Conservation (phyloP, 2,329 filamentous ascomycete genomes). For the Dactylellina parvicollis region DNA sequence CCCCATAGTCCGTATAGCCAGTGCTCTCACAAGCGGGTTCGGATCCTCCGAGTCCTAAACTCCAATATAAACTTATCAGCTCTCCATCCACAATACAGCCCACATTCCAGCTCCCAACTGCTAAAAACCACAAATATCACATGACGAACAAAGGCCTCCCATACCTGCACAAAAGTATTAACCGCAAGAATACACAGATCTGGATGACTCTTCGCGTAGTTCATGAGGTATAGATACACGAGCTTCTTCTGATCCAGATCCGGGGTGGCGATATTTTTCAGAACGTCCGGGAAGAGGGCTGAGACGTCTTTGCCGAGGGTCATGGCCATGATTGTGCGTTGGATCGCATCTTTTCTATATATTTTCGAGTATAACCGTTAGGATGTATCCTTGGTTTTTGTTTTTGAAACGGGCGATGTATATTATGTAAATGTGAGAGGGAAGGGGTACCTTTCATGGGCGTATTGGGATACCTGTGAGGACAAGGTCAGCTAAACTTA, state of each 20-base stretch:
- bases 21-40: slow-evolving; percentile 90
- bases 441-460: slow-evolving; percentile 78
- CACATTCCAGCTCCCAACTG: not conserved
- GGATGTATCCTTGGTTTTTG: not conserved
- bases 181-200: slow-evolving; percentile 98
- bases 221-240: slow-evolving; percentile 98
- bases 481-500: slow-evolving; percentile 58
- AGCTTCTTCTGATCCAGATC: slow-evolving; percentile 99
- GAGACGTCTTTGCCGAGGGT: slow-evolving; percentile 98
- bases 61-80: slow-evolving; percentile 10
- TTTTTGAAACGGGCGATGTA: not conserved
- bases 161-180: slow-evolving; percentile 92
- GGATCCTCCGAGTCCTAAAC: slow-evolving; percentile 88
- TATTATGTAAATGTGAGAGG: not conserved
- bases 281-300: slow-evolving; percentile 92
- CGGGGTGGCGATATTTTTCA: slow-evolving; percentile 96
- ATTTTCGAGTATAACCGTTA: slow-evolving; percentile 13
- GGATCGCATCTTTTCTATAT: slow-evolving; percentile 89
- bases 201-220: slow-evolving; percentile 98
- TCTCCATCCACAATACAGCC: not conserved
- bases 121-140: not conserved
- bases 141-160: not conserved
- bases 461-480: slow-evolving; percentile 86
- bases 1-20: slow-evolving; percentile 97
- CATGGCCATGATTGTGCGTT: slow-evolving; percentile 99